Evolutionary conservation across 1,284 basidiomycete genomes (phyloP).

Genomic region (Pterula multifida): DNA sequence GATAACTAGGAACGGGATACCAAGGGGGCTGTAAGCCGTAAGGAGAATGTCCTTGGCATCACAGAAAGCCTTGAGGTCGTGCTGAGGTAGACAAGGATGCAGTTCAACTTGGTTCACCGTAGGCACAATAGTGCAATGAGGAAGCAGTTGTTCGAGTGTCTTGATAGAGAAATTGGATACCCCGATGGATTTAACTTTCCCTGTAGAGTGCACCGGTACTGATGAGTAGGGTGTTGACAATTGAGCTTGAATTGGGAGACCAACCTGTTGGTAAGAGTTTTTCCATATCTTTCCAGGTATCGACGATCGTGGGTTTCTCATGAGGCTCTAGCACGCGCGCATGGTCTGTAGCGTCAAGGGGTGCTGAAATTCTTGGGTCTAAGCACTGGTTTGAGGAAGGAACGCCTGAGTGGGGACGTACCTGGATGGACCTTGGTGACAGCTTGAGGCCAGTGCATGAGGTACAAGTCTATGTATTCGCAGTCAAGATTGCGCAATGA

Average conservation of each 20-base stretch:
- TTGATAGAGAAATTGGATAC: conserved; percentile 60
- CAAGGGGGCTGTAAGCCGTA: conserved; percentile 60
- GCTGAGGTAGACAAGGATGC: conserved; percentile 45
- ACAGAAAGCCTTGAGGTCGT: conserved; percentile 45
- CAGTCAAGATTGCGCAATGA: conserved; percentile 44
- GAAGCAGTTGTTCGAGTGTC: conserved; percentile 29
- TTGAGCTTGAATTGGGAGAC: neutral
- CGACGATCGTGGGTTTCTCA: conserved; percentile 35
- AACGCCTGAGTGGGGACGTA: neutral
- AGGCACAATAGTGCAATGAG: conserved; percentile 31
- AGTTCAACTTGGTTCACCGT: conserved; percentile 56
- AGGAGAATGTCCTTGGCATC: conserved; percentile 45
- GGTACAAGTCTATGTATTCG: conserved; percentile 61
- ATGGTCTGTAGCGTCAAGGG: conserved; percentile 8
- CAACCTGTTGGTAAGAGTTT: conserved; percentile 27
- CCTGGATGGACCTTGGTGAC: neutral
- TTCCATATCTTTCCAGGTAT: conserved; percentile 48
- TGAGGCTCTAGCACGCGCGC: conserved; percentile 21
- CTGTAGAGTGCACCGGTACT: conserved; percentile 1
- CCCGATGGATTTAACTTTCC: conserved; percentile 48
- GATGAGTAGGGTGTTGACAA: neutral
- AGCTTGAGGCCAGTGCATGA: conserved; percentile 33
- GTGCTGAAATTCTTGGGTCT: neutral
- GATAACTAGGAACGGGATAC: conserved; percentile 13
- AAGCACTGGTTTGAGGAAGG: neutral